Percentiles rank a stretch among this genome's conserved stretches.
phyloP scores from a whole-genome alignment of 257 asterid species.

The Prunella vulgaris region DNA sequence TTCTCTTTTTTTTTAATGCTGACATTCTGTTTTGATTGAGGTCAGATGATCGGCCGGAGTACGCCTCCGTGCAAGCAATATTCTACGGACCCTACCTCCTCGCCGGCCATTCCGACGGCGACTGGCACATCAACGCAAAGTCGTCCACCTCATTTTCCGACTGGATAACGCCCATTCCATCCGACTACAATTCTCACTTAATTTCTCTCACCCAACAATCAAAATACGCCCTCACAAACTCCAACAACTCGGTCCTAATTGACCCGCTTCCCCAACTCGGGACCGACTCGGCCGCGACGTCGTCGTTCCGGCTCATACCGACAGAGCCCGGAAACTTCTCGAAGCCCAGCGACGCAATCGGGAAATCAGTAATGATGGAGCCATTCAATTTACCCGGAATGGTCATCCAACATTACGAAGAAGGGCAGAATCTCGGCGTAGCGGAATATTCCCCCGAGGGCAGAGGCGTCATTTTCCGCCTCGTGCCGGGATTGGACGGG shows the following conservation, averaged over 20 bases:
- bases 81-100: conserved; percentile 92
- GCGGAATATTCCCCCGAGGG: conserved; percentile 19
- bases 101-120: conserved; percentile 61
- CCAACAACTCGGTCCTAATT: conserved; percentile 45
- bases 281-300: conserved; percentile 44
- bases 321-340: conserved; percentile 24
- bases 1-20: not conserved
- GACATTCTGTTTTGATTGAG: not conserved
- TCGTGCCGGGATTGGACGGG: conserved; percentile 54
- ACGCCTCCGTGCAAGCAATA: conserved; percentile 64
- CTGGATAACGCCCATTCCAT: conserved; percentile 55
- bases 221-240: conserved; percentile 33
- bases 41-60: conserved; percentile 70
- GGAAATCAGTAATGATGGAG: conserved; percentile 52
- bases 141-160: conserved; percentile 42
- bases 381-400: conserved; percentile 64
- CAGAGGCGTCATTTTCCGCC: conserved; percentile 32
- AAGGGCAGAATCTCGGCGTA: conserved; percentile 36
- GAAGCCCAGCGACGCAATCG: conserved; percentile 32
- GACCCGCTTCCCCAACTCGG: conserved; percentile 44
- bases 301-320: conserved; percentile 53
- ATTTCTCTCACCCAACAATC: conserved; percentile 63
- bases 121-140: conserved; percentile 57
- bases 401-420: conserved; percentile 50
- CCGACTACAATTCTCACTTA: conserved; percentile 40